Evolutionary conservation across 2,329 filamentous ascomycete species (phyloP).

Genomic region (Fusarium chuoi): DNA sequence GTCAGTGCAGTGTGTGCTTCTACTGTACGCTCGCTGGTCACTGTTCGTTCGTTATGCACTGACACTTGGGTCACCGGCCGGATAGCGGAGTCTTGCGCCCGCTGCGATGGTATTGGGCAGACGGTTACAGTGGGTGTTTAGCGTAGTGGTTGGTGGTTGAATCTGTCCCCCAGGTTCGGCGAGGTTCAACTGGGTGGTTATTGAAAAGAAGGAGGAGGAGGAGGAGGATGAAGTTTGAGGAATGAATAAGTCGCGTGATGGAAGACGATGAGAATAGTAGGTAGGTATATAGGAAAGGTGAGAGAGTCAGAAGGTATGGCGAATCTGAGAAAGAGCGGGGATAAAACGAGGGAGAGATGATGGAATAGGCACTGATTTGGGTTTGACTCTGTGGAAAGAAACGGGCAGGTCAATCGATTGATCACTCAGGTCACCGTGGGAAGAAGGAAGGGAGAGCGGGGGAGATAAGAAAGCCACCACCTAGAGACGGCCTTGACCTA

Average conservation of each 20-base stretch:
- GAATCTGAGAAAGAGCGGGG: slow-evolving; percentile 6
- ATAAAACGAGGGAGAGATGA: neutral
- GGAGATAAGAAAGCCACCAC: slow-evolving; percentile 37
- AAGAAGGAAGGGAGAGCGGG: slow-evolving; percentile 24
- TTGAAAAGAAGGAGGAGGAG: neutral
- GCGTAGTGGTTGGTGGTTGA: slow-evolving; percentile 11
- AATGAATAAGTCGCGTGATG: neutral
- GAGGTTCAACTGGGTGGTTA: neutral
- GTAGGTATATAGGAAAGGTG: neutral
- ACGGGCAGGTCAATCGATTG: slow-evolving; percentile 18
- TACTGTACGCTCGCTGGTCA: slow-evolving; percentile 5
- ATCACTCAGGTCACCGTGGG: neutral
- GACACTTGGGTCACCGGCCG: slow-evolving; percentile 37
- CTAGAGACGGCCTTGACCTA: neutral
- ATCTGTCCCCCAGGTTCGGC: slow-evolving; percentile 8
- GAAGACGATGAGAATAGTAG: neutral
- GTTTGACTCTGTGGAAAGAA: neutral
- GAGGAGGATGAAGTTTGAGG: neutral
- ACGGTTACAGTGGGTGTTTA: slow-evolving; percentile 22
- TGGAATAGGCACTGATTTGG: slow-evolving; percentile 1
- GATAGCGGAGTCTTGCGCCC: slow-evolving; percentile 36
- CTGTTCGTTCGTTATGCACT: slow-evolving; percentile 17
- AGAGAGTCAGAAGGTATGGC: neutral
- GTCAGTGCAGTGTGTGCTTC: neutral
- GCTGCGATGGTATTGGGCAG: slow-evolving; percentile 29